Evolutionary conservation across 257 asterid species (phyloP).

Genomic region (Ligustrum vulgare): DNA sequence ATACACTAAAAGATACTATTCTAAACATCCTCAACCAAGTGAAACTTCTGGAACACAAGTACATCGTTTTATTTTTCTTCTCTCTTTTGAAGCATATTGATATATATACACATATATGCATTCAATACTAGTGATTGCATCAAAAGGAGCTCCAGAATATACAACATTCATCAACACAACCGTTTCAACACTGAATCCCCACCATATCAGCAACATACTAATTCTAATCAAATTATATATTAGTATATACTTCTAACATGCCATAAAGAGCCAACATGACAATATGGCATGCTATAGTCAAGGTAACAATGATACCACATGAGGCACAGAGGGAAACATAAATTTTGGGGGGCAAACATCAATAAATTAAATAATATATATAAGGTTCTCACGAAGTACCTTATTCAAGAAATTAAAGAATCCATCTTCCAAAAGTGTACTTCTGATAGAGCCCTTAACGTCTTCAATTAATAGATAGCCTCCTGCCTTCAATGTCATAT

Average conservation of each 20-base stretch:
- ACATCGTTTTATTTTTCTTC: neutral
- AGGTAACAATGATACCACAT: neutral
- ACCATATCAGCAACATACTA: neutral
- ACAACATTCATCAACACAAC: too few relatives aligned
- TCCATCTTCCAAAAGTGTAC: constrained; percentile 55
- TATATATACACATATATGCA: too few relatives aligned
- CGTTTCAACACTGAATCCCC: neutral
- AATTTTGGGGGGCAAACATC: neutral
- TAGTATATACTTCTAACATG: neutral
- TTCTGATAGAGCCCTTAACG: constrained; percentile 48
- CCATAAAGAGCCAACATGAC: neutral
- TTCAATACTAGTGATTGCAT: too few relatives aligned
- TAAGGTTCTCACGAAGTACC: constrained; percentile 36
- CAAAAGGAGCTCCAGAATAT: too few relatives aligned
- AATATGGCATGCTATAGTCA: neutral
- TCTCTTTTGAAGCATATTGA: neutral
- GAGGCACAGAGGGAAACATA: neutral
- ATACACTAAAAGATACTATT: neutral
- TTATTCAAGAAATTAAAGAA: constrained; percentile 75
- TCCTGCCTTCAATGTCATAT: constrained; percentile 39
- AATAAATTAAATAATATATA: neutral
- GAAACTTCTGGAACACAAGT: neutral
- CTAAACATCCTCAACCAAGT: neutral
- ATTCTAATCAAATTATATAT: neutral
- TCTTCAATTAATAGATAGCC: constrained; percentile 76